Percentiles rank a stretch among this genome's conserved stretches.
These are phyloP conservation scores for Claviceps capensis DNA, from an alignment of 2,329 filamentous ascomycete genomes.

Conservation along the genomic window DNA sequence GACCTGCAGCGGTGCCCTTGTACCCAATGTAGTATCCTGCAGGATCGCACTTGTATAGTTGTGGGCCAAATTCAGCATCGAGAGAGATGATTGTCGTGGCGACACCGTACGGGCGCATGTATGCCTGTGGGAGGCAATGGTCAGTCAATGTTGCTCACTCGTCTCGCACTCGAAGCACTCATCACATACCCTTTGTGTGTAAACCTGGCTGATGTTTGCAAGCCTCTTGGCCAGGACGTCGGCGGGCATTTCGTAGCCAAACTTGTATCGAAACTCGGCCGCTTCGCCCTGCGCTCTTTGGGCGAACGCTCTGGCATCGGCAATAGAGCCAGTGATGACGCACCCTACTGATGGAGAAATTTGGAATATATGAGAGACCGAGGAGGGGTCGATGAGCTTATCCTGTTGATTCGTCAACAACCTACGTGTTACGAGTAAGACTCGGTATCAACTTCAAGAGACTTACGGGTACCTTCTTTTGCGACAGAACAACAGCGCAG, in stretches of 20 bases:
- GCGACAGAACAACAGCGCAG: constrained; percentile 91
- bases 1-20: constrained; percentile 93
- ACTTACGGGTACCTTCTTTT: constrained; percentile 97
- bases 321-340: constrained; percentile 97
- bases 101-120: constrained; percentile 95
- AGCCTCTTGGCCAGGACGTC: constrained; percentile 92
- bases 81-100: constrained; percentile 90
- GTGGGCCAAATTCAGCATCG: constrained; percentile 81
- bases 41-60: constrained; percentile 96
- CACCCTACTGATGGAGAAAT: constrained; percentile 93
- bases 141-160: not conserved
- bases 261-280: constrained; percentile 97
- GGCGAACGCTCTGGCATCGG: constrained; percentile 86
- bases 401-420: constrained; percentile 43
- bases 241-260: constrained; percentile 98
- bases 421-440: no score
- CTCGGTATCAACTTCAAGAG: not conserved
- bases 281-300: constrained; percentile 90
- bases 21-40: constrained; percentile 97
- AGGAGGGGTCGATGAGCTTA: constrained; percentile 95
- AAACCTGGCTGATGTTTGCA: constrained; percentile 98
- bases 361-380: constrained; percentile 94
- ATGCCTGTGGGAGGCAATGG: constrained; percentile 42
- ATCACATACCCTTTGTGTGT: constrained; percentile 72
- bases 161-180: not conserved